These are phyloP conservation scores for Diaporthe longicolla DNA, from an alignment of 2,329 filamentous ascomycete species.

Conservation along the genomic window DNA sequence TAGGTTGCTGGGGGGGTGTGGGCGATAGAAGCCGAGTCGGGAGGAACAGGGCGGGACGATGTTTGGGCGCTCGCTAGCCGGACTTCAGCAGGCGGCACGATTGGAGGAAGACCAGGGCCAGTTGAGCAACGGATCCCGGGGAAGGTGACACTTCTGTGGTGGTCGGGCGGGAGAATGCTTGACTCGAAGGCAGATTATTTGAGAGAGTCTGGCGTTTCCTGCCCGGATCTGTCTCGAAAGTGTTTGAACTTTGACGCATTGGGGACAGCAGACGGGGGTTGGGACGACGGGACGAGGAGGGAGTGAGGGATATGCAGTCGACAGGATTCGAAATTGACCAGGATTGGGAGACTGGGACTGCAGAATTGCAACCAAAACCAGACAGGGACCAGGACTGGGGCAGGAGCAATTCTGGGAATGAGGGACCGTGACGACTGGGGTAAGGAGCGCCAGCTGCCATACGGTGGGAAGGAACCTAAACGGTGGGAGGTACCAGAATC, in stretches of 20 bases:
- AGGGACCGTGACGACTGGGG: not conserved
- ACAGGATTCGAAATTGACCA: conserved; percentile 22
- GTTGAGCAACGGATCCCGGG: conserved; percentile 25
- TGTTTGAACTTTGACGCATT: conserved; percentile 48
- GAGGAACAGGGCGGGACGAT: conserved; percentile 34
- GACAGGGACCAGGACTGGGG: conserved; percentile 20
- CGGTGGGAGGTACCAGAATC: conserved; percentile 11
- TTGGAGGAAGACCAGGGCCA: conserved; percentile 7
- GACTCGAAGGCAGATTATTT: conserved; percentile 36
- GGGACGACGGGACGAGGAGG: conserved; percentile 13
- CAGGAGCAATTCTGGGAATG: not conserved
- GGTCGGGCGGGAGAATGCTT: conserved; percentile 20
- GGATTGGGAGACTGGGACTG: conserved; percentile 15
- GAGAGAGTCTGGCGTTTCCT: conserved; percentile 30
- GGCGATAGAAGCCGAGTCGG: conserved; percentile 28
- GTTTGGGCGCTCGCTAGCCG: conserved; percentile 29
- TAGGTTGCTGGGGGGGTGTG: conserved; percentile 11
- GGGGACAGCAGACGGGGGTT: conserved; percentile 36
- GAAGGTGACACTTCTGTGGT: conserved; percentile 32
- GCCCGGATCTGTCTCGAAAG: conserved; percentile 47
- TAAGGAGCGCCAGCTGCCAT: not conserved
- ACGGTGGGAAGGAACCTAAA: not conserved
- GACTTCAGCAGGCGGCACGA: conserved; percentile 16
- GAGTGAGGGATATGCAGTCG: conserved; percentile 38
- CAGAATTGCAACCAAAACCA: conserved; percentile 21